phyloP scores from a whole-genome alignment of 2,329 filamentous ascomycete genomes.

The Phialophora expanda region DNA sequence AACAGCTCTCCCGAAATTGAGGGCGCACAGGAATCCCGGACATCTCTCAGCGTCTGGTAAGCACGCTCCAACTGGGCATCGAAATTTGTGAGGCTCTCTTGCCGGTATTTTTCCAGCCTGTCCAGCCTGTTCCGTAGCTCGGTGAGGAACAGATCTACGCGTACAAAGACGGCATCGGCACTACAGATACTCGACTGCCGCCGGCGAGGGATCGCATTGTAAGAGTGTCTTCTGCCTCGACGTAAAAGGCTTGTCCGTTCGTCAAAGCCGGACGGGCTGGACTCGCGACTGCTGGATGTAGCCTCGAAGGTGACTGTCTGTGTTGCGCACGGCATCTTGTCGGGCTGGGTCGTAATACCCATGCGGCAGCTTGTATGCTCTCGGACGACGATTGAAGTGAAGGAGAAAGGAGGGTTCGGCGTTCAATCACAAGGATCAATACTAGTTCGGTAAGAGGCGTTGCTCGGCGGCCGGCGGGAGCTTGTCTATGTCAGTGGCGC shows the following conservation, averaged over 20 bases:
- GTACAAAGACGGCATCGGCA: constrained; percentile 53
- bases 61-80: constrained; percentile 84
- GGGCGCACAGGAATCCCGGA: constrained; percentile 79
- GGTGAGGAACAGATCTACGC: constrained; percentile 62
- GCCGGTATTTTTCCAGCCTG: constrained; percentile 85
- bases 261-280: constrained; percentile 24
- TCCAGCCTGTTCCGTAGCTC: constrained; percentile 87
- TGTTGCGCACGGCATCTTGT: constrained; percentile 32
- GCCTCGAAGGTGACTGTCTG: constrained; percentile 31
- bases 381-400: neutral
- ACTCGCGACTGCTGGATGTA: constrained; percentile 23
- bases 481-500: constrained; percentile 16
- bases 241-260: constrained; percentile 30
- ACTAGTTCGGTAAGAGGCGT: constrained; percentile 9
- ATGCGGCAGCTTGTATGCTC: constrained; percentile 27
- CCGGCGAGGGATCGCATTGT: constrained; percentile 47
- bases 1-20: constrained; percentile 89
- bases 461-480: constrained; percentile 11
- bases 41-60: constrained; percentile 82
- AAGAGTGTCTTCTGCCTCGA: constrained; percentile 52
- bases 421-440: neutral
- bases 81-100: constrained; percentile 77
- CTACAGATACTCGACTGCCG: constrained; percentile 53
- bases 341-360: neutral
- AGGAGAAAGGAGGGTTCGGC: neutral